phyloP scores from a whole-genome alignment of 176 grass and related monocot species.

The Neostapfia colusana region DNA sequence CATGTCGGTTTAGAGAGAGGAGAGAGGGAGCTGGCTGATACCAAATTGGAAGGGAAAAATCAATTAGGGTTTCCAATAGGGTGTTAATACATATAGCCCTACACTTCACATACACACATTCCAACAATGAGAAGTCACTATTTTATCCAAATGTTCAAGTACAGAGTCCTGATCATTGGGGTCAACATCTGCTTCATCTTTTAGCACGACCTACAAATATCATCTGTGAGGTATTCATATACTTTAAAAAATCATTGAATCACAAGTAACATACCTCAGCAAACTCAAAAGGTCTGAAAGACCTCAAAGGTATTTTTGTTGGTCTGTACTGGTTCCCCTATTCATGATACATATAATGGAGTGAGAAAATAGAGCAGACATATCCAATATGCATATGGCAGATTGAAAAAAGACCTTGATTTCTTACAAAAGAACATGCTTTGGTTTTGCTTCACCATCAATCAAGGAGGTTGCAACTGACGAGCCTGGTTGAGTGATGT shows the following conservation, averaged over 20 bases:
- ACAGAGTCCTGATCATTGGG: constrained; percentile 85
- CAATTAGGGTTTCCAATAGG: too few species aligned
- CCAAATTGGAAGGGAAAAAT: too few species aligned
- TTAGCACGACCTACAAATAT: constrained; percentile 70
- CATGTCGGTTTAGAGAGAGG: too few species aligned
- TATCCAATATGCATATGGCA: constrained; percentile 1
- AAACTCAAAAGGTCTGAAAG: constrained; percentile 95
- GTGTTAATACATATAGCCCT: too few species aligned
- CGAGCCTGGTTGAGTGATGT: constrained; percentile 94
- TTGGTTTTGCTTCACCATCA: constrained; percentile 95
- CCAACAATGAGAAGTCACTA: constrained; percentile 43
- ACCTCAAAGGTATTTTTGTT: constrained; percentile 82
- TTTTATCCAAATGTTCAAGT: constrained; percentile 93
- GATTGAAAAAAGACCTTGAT: constrained; percentile 62
- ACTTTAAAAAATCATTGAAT: constrained; percentile 29
- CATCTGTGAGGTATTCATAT: too few species aligned
- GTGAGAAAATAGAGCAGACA: constrained; percentile 41
- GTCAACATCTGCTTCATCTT: constrained; percentile 93
- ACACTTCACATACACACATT: too few species aligned
- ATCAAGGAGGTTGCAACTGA: constrained; percentile 91
- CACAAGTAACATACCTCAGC: constrained; percentile 58
- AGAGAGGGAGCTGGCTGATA: too few species aligned
- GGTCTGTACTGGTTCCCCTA: constrained; percentile 92
- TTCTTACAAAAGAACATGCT: constrained; percentile 92
- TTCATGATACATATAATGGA: constrained; percentile 36